Percentiles rank a stretch among this genome's conserved stretches.
Conservation (phyloP, 192 early-diverging fungal species). For the Funneliformis mosseae region DNA sequence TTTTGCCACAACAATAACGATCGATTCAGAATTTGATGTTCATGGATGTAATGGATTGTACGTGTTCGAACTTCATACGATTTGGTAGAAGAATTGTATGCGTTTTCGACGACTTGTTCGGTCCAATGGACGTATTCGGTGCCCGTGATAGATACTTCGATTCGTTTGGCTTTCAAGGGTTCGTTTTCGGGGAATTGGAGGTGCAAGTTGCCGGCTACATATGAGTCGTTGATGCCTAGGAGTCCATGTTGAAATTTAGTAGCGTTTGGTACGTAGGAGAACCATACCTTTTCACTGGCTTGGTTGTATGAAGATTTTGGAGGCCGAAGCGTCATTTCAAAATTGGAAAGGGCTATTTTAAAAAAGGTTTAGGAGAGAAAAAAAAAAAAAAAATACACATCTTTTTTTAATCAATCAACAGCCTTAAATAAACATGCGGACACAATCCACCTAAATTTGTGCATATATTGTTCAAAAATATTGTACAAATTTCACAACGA, state of each 20-base stretch:
- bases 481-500: too few species aligned
- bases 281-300: conserved; percentile 12
- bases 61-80: not conserved
- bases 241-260: conserved; percentile 17
- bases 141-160: not conserved
- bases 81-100: not conserved
- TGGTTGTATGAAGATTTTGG: not conserved
- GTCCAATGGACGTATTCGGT: conserved; percentile 20
- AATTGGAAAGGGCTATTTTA: not conserved
- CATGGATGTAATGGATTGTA: not conserved
- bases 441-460: too few species aligned
- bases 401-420: too few species aligned
- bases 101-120: not conserved
- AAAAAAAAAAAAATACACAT: too few species aligned
- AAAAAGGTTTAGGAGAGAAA: too few species aligned
- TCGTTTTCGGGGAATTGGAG: conserved; percentile 13
- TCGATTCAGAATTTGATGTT: conserved; percentile 2
- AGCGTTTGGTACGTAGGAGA: not conserved
- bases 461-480: too few species aligned
- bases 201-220: not conserved
- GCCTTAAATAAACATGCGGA: too few species aligned
- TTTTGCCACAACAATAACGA: conserved; percentile 20
- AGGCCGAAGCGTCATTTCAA: not conserved
- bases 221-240: not conserved
- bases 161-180: conserved; percentile 16